A percentile compares a stretch with the other conserved stretches of the same genome.
Conservation (phyloP, 2,329 filamentous ascomycete genomes). For the Alternaria hordeiaustralica region DNA sequence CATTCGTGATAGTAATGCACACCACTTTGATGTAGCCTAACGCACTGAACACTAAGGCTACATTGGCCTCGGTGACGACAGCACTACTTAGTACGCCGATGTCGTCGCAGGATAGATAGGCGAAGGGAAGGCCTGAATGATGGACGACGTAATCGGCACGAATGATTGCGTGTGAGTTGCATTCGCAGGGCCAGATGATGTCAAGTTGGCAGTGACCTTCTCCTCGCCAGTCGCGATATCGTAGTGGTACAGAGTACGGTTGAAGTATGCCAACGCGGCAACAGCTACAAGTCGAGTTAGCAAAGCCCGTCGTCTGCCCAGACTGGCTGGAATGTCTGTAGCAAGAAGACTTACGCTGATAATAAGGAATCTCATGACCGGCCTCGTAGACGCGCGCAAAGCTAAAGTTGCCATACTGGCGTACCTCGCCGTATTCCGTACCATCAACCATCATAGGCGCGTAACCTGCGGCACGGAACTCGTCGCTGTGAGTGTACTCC, state of each 20-base stretch:
- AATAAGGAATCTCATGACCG: constrained; percentile 52
- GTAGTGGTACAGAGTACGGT: constrained; percentile 45
- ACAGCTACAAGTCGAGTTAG: constrained; percentile 11
- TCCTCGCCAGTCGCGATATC: constrained; percentile 46
- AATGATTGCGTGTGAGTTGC: constrained; percentile 51
- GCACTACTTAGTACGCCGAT: constrained; percentile 1
- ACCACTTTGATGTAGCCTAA: background rate
- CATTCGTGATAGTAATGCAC: background rate
- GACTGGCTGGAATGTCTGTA: background rate
- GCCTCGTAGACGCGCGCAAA: constrained; percentile 50
- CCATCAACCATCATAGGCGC: constrained; percentile 46
- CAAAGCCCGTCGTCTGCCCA: background rate
- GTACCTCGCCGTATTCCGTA: constrained; percentile 50
- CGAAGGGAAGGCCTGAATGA: constrained; percentile 9
- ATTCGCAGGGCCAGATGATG: constrained; percentile 41
- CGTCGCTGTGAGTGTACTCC: constrained; percentile 45
- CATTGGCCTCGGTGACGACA: background rate
- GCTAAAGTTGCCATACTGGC: constrained; percentile 50
- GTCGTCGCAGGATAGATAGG: constrained; percentile 24
- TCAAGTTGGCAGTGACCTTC: constrained; percentile 43
- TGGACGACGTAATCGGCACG: constrained; percentile 39
- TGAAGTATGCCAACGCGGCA: constrained; percentile 47
- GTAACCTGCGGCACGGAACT: constrained; percentile 38
- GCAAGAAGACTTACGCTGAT: constrained; percentile 39
- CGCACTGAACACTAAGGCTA: background rate